Evolutionary conservation across 345 rosid genomes (phyloP), one percentile per base, ranked within the genome.

Genomic region (Geranium brycei): DNA sequence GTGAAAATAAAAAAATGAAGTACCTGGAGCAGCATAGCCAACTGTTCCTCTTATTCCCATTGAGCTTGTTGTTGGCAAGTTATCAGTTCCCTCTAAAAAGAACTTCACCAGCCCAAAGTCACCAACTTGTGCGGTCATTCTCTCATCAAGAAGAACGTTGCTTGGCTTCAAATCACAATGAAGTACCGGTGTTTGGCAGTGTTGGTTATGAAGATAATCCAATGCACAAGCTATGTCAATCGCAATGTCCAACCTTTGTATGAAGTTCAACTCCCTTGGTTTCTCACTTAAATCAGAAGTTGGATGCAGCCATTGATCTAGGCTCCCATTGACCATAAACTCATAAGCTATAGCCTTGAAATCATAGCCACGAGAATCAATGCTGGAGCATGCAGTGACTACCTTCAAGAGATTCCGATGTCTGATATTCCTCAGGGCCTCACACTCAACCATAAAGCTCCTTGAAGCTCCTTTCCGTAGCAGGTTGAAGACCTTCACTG

Each of bases 21-120:
- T 61, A 77, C 84, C 79, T 56, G 78, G 79, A 32, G 83, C 75
- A 63, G 77, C 79, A 59, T 78, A 80, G 14, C 82, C 79, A 8
- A 72, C 60, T 40, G 82, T 79, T 62, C 82, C 87, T 66, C 71
- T 68, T n/a, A 76, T 47, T 62, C 71, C 80, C 12, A 62, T 14
- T 11, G 84, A 75, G 66, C 72, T 82, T 23, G 60, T 58, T 56
- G 17, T 41, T 40, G 68, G 68, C 19, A 16, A 62, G 5, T 17
- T 58, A 8, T 8, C 15, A 16, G 31, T 11, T 67, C 17, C 62
- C 19, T 32, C 58, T 1, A 1, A 51, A 7, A 72, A 59, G 62
- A 69, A 17, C 23, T 61, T 76, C 6, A 73, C 61, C 35, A 72
- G 51, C 3, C 68, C 69, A 64, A 66, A 69, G 68, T 69, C 76